Evolutionary conservation across 371 early-diverging fungal species (phyloP), one percentile per base, ranked within the genome.

Genomic region (Mortierella sp.): DNA sequence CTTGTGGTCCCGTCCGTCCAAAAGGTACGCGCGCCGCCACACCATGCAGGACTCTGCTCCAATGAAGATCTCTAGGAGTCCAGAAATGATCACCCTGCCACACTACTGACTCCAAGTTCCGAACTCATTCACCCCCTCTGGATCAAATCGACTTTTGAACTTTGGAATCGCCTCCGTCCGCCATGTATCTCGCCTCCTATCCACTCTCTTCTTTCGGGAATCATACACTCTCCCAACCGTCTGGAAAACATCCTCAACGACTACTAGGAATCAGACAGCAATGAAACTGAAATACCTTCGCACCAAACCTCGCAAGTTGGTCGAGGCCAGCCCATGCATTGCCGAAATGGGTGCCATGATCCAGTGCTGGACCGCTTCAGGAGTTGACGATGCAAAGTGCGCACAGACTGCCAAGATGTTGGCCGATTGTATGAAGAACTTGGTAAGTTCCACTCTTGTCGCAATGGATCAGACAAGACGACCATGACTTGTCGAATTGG

Each of bases 241-340:
- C 44, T 16, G 44, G 44, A 8, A 25, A 29, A 27, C 25, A 19
- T n/a, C 34, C 12, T 29, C 14, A 49, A 4, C 14, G 24, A 8
- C 54, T 12, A 54, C 43, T 45, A 60, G 71, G 65, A 65, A 50
- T 56, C 60, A n/a, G 19, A 40, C 37, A 43, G 76, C 54, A 39
- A 88, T 88, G 88, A 86, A 85, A 77, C 85, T 87, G 71, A 88
- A 86, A 79, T 83, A 86, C 69, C 84, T 88, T 58, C 86, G 86
- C 70, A 87, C 87, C 46, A 81, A 85, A 76, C 88, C 88, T 50
- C 83, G 84, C 72, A 88, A 88, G 82, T 71, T 86, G 37, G 54
- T 87, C 54, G 84, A 86, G 79, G 83, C 86, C 46, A 86, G 84
- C 67, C 88, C 87, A 40, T 88, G 88, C 58, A 77, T 88, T 34